Percentiles rank a stretch among this genome's conserved stretches.
Conservation (phyloP, 495 filamentous ascomycete genomes). For the Amphirosellinia nigrospora region DNA sequence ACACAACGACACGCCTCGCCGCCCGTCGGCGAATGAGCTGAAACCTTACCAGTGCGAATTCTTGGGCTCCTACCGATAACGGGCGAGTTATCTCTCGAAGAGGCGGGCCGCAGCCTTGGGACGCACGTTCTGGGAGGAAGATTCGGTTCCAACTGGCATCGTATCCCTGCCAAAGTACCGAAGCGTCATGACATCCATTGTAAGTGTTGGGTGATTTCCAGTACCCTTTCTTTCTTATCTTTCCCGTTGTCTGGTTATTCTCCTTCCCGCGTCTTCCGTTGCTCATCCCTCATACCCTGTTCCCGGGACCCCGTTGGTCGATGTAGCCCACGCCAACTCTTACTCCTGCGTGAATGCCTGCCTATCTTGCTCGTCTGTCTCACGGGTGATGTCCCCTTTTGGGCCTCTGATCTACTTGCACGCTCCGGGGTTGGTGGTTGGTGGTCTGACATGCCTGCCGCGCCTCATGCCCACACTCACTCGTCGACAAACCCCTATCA, state of each 20-base stretch:
- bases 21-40: neutral
- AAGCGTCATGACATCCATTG: conserved; percentile 24
- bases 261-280: neutral
- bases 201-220: conserved; percentile 6
- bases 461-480: neutral
- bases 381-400: conserved; percentile 14
- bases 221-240: neutral
- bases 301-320: neutral
- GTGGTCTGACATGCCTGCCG: conserved; percentile 15
- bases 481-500: conserved; percentile 7
- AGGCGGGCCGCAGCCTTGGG: conserved; percentile 5
- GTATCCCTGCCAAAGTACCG: conserved; percentile 21
- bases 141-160: conserved; percentile 9
- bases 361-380: conserved; percentile 22
- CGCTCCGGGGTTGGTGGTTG: neutral
- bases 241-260: neutral
- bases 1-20: neutral
- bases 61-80: conserved; percentile 13
- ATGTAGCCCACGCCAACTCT: conserved; percentile 4
- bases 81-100: neutral
- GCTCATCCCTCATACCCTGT: neutral
- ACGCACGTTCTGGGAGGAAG: conserved; percentile 4
- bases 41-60: conserved; percentile 1
- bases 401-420: conserved; percentile 21
- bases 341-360: conserved; percentile 2